Percentiles rank a stretch among this genome's conserved stretches.
These are phyloP conservation scores for Neocucurbitaria cava DNA, from an alignment of 2,329 filamentous ascomycete species.

Conservation along the genomic window DNA sequence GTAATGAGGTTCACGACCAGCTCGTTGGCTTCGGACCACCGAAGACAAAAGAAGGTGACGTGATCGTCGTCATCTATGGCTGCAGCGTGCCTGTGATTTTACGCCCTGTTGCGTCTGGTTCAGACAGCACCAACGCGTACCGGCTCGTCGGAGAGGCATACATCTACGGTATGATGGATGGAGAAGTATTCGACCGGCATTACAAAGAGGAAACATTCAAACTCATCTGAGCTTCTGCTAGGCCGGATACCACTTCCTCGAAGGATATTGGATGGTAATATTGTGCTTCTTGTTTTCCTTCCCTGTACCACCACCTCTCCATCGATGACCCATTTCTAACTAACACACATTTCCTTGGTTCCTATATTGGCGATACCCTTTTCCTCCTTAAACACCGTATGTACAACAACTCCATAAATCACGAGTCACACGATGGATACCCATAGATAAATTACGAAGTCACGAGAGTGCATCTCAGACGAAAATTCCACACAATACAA, in stretches of 20 bases:
- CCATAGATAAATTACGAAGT: no score
- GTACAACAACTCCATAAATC: no score
- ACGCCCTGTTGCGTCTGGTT: background rate
- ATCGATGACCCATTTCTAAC: no score
- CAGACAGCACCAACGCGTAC: background rate
- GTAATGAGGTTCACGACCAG: background rate
- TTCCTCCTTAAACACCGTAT: no score
- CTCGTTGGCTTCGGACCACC: constrained; percentile 9
- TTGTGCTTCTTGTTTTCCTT: no score
- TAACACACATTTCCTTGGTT: no score
- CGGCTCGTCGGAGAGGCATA: background rate
- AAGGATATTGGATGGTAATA: no score
- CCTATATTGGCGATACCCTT: no score
- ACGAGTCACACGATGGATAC: no score
- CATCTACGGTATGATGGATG: background rate
- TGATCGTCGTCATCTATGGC: constrained; percentile 9
- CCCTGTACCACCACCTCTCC: no score
- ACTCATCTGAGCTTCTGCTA: background rate
- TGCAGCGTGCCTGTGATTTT: constrained; percentile 14
- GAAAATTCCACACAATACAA: no score
- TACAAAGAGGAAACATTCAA: background rate
- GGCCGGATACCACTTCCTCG: background rate
- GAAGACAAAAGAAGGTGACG: constrained; percentile 1
- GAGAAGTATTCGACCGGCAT: background rate
- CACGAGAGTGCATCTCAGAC: no score